Conservation (phyloP, 495 filamentous ascomycete species). For the Penicillium canescens region DNA sequence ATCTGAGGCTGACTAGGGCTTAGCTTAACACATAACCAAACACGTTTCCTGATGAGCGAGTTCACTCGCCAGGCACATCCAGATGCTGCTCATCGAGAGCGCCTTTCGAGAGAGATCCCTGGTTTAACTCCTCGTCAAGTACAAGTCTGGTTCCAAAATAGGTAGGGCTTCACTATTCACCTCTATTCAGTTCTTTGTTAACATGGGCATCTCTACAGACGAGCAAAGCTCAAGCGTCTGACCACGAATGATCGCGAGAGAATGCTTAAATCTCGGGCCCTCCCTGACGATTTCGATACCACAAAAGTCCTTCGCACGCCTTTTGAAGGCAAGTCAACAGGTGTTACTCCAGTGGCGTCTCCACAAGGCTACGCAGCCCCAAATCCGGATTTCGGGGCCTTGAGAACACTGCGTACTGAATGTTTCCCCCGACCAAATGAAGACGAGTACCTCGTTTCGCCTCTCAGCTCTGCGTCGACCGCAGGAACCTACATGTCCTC, state of each 20-base stretch:
- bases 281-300: conserved; percentile 92
- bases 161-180: conserved; percentile 55
- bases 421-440: conserved; percentile 37
- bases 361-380: conserved; percentile 22
- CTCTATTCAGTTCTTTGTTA: conserved; percentile 12
- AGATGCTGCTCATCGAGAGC: conserved; percentile 88
- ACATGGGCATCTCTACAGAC: conserved; percentile 48
- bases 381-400: conserved; percentile 18
- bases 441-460: conserved; percentile 47
- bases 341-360: conserved; percentile 35
- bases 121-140: conserved; percentile 92
- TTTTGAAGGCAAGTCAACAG: conserved; percentile 36
- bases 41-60: conserved; percentile 94
- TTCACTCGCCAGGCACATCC: conserved; percentile 95
- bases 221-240: conserved; percentile 93
- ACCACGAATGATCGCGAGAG: conserved; percentile 91
- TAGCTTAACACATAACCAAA: conserved; percentile 96
- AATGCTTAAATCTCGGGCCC: conserved; percentile 88
- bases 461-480: conserved; percentile 44
- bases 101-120: conserved; percentile 88
- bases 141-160: conserved; percentile 98
- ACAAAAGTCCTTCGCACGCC: conserved; percentile 87
- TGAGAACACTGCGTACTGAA: conserved; percentile 40
- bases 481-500: conserved; percentile 44
- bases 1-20: conserved; percentile 2